Evolutionary conservation across 2,329 filamentous ascomycete species (phyloP), one percentile per base, ranked within the genome.

Genomic region (Talaromyces amestolkiae): DNA sequence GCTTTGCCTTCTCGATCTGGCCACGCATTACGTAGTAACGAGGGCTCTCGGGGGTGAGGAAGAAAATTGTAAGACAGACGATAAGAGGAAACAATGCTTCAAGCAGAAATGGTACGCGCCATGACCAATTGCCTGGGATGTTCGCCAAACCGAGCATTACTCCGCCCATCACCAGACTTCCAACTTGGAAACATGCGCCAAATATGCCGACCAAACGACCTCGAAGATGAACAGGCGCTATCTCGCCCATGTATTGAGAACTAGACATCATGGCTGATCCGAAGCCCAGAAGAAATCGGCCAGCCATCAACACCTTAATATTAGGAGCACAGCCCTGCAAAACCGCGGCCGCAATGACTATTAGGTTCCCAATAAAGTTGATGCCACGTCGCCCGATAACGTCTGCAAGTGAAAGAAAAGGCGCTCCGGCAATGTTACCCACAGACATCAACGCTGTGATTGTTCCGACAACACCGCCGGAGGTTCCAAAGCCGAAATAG

Each of bases 351-450:
- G 78, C 68, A 35, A 83, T 73, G n/a, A 82, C 80, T 53, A 83
- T 74, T 24, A 72, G 66, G 58, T 82, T 83, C 3, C 82, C 82
- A 10, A 77, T 58, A 58, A 83, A 83, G 67, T 81, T 82, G 71
- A 82, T 76, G 6, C 81, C 82, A 66, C 83, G 81, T 63, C 83
- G 80, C 53, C 84, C 83, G 68, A 85, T 80, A 8, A 83, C 76
- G 71, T 85, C 84, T 67, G 82, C 80, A 8, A 85, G 76, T 7
- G 79, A 77, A 61, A 84, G 77, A 58, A 85, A 82, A 0, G 82
- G 83, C 3, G 83, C 80, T 19, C 83, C 83, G 63, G 76, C 75
- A 58, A 83, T 78, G 7, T 73, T 79, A 27, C 81, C 81, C 45
- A 83, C 80, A 11, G 76, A 79, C 81, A 83, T 83, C 43, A 83